Evolutionary conservation across 805 yeast species (phyloP).

Genomic region (Barnettozyma populi): DNA sequence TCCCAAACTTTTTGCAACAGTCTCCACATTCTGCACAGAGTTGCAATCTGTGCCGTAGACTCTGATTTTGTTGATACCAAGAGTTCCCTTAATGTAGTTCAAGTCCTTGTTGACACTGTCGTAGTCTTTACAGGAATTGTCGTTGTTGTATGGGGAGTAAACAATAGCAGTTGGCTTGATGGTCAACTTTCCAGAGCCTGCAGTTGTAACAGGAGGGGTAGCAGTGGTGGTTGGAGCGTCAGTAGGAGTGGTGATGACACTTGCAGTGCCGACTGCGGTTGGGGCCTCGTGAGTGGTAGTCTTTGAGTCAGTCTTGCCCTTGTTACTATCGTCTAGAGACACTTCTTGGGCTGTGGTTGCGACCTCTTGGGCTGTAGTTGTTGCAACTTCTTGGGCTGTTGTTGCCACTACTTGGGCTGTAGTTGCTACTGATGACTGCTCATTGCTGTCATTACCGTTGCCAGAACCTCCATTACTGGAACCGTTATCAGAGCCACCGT

Average conservation of each 20-base stretch:
- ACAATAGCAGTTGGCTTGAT: conserved; percentile 55
- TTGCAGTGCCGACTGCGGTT: conserved; percentile 30
- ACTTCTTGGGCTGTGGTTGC: conserved; percentile 6
- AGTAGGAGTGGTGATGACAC: conserved; percentile 26
- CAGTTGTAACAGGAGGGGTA: conserved; percentile 21
- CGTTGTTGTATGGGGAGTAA: conserved; percentile 73
- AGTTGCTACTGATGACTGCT: background rate
- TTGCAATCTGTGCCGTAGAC: conserved; percentile 86
- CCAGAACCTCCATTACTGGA: conserved; percentile 4
- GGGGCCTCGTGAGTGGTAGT: conserved; percentile 30
- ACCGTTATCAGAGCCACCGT: conserved; percentile 5
- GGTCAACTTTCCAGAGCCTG: conserved; percentile 17
- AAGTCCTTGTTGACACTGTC: conserved; percentile 55
- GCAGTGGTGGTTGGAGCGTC: conserved; percentile 21
- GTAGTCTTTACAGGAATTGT: conserved; percentile 60
- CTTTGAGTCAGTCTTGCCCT: conserved; percentile 16
- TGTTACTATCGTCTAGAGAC: conserved; percentile 11
- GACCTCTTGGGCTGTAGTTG: too few relatives aligned
- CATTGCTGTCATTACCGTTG: background rate
- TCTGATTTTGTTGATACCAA: conserved; percentile 61
- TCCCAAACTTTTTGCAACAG: conserved; percentile 54
- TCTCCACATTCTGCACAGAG: conserved; percentile 57
- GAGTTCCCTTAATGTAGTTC: conserved; percentile 43
- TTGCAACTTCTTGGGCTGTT: too few relatives aligned
- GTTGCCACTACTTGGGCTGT: conserved; percentile 6